A percentile compares a stretch with the other conserved stretches of the same genome.
Conservation (phyloP, 768 basidiomycete genomes). For the Boletellus sp. region DNA sequence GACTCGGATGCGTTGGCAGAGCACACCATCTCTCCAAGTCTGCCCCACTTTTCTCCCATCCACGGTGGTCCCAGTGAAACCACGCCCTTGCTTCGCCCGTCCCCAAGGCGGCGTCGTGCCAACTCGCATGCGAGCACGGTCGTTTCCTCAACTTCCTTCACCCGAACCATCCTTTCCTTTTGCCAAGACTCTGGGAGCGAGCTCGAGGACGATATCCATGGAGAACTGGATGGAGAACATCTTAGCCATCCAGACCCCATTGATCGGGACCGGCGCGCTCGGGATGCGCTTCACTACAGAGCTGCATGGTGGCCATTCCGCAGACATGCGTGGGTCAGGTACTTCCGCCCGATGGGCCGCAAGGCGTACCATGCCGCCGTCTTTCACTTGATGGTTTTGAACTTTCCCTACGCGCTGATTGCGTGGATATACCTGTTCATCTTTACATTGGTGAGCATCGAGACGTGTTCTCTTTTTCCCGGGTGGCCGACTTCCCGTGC, state of each 20-base stretch:
- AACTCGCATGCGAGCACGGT: slow-evolving; percentile 55
- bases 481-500: not conserved
- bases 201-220: slow-evolving; percentile 35
- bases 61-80: slow-evolving; percentile 40
- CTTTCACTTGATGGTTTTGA: slow-evolving; percentile 67
- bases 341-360: slow-evolving; percentile 60
- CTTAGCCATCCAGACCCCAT: slow-evolving; percentile 20
- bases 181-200: slow-evolving; percentile 53
- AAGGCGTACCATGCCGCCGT: slow-evolving; percentile 61
- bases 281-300: not conserved
- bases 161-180: slow-evolving; percentile 67
- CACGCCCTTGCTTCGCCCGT: slow-evolving; percentile 44
- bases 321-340: slow-evolving; percentile 43
- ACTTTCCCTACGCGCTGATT: slow-evolving; percentile 74
- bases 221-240: slow-evolving; percentile 19
- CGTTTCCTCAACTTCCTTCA: slow-evolving; percentile 47
- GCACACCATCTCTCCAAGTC: slow-evolving; percentile 12
- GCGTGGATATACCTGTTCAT: slow-evolving; percentile 81
- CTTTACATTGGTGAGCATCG: slow-evolving; percentile 65
- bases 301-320: slow-evolving; percentile 5
- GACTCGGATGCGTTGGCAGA: slow-evolving; percentile 38
- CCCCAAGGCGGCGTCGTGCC: slow-evolving; percentile 45
- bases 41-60: slow-evolving; percentile 21
- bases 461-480: not conserved
- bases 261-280: slow-evolving; percentile 2